Conservation (phyloP, 345 rosid species). For the Sapria himalayana region DNA sequence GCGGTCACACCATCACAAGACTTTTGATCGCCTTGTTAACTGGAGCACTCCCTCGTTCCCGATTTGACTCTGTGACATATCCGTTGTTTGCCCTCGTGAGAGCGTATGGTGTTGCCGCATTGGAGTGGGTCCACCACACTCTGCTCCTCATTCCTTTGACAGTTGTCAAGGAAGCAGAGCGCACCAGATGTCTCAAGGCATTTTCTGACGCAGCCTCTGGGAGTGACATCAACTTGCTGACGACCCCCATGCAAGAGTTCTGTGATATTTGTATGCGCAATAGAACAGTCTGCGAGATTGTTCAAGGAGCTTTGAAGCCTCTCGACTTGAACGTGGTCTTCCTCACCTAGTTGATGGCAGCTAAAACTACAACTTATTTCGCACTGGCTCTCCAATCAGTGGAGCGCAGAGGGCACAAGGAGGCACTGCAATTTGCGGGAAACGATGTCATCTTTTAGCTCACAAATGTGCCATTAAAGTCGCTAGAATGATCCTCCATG, state of each 20-base stretch:
- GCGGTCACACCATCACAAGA: conserved; percentile 66
- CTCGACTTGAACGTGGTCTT: conserved; percentile 40
- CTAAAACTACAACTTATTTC: too few relatives aligned
- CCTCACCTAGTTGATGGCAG: conserved; percentile 23
- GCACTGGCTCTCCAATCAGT: too few relatives aligned
- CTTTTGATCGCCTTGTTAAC: conserved; percentile 67
- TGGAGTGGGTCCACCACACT: conserved; percentile 65
- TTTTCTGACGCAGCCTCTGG: conserved; percentile 64
- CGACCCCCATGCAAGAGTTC: conserved; percentile 56
- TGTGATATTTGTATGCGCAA: conserved; percentile 91
- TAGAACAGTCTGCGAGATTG: conserved; percentile 79
- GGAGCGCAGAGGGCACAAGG: too few relatives aligned
- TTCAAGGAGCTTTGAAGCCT: conserved; percentile 76
- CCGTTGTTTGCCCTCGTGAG: conserved; percentile 55
- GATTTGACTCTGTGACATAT: conserved; percentile 69
- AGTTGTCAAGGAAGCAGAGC: conserved; percentile 58
- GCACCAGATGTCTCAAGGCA: conserved; percentile 44
- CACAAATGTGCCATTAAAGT: too few relatives aligned
- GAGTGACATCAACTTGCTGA: conserved; percentile 33
- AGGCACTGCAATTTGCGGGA: too few relatives aligned
- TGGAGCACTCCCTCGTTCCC: conserved; percentile 94
- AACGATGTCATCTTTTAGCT: too few relatives aligned
- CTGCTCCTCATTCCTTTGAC: conserved; percentile 54
- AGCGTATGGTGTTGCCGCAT: conserved; percentile 34
- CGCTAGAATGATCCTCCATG: too few relatives aligned